Conservation (phyloP, 176 grass and related monocot species). For the Elaeis guineensis region DNA sequence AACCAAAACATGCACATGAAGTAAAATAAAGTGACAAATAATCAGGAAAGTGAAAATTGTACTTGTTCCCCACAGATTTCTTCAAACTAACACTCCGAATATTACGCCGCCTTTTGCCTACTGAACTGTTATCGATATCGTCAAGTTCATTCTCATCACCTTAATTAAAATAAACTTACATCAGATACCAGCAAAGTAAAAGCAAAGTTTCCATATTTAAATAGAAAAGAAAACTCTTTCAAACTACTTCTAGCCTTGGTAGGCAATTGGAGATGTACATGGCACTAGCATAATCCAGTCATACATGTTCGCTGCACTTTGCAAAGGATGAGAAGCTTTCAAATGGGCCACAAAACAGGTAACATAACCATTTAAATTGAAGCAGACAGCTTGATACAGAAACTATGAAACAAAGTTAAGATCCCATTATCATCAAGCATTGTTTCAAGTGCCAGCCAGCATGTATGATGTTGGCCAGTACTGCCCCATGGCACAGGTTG, state of each 20-base stretch:
- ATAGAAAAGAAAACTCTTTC: too few species aligned
- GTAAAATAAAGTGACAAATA: constrained; percentile 12
- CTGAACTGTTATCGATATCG: constrained; percentile 53
- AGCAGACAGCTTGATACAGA: background rate
- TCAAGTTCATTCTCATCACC: constrained; percentile 79
- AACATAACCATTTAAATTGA: background rate
- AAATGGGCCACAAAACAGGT: too few species aligned
- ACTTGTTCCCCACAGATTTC: constrained; percentile 78
- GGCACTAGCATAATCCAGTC: background rate
- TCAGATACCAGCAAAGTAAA: too few species aligned
- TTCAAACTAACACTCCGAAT: constrained; percentile 44
- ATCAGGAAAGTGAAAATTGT: constrained; percentile 17
- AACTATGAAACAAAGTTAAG: constrained; percentile 1
- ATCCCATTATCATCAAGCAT: too few species aligned
- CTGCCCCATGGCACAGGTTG: too few species aligned
- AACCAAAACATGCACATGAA: background rate
- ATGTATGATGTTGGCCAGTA: too few species aligned
- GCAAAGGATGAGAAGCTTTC: too few species aligned
- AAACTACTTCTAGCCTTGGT: too few species aligned
- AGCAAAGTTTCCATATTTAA: too few species aligned
- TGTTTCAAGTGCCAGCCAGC: too few species aligned
- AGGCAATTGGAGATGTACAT: background rate
- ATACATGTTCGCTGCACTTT: too few species aligned
- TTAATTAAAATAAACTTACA: constrained; percentile 10
- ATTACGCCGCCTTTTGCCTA: constrained; percentile 76